Base-by-base conservation (phyloP, 2,329 filamentous ascomycete species). In the Arthrobotrys pseudoclavata region DNA sequence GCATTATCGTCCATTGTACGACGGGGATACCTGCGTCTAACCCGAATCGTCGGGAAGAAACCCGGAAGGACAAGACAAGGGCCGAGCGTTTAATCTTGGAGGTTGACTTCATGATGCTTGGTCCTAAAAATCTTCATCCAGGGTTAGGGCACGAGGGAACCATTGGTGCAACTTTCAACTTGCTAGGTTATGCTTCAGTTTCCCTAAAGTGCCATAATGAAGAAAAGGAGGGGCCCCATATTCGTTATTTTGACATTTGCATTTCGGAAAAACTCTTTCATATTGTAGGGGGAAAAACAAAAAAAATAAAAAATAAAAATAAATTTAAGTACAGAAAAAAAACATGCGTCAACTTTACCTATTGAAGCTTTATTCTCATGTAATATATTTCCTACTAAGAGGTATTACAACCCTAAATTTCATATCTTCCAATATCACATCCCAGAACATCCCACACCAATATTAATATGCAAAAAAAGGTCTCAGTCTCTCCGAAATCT, bases 371-470 rank as follows among this genome's bases (percentile, higher is more conserved):
- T 70, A 63, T 52, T 50, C 31, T 72, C 69, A 72, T 72, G 69
- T 72, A 72, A 72, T 72, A 72, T 72, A 72, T 72, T 64, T 40
- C 31, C 60, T 34, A 63, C 60, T 48, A 72, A 72, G 18, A 70
- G 67, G 31, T 37, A 62, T 48, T 60, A 52, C 37, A 72, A 64
- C 69, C 60, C 64, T 71, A 71, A 71, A 62, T 42, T n/a, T 48
- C 60, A 61, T 62, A 52, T 47, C 42, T 53, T 24, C 42, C 55
- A 52, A 37, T 52, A 64, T 72, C 47, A 72, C 69, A 72, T 72
- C 66, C 69, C 69, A 64, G 68, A 70, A 70, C 57, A 62, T 57
- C 48, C 48, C 52, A 61, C 40, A 60, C 24, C 13, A 60, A 40
- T 40, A 60, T 42, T 37, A 60, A 60, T 24, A 40, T 31, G 31